Base-by-base conservation (phyloP, 208 protist species). In the Tritrichomonas musculus region DNA sequence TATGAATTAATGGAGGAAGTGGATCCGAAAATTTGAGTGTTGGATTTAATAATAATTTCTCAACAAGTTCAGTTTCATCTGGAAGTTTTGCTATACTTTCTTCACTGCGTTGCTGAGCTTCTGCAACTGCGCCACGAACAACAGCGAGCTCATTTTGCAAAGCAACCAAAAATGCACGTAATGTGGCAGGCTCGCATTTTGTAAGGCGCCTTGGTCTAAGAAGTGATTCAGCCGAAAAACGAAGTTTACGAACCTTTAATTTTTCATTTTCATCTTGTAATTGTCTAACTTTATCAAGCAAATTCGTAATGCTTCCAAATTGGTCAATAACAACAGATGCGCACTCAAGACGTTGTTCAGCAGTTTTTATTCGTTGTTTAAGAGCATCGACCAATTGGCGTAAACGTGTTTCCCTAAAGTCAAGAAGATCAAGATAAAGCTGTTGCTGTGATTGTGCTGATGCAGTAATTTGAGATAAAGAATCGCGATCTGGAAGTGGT, bases 191-290 rank as follows among this genome's bases (percentile, higher is more conserved):
- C 30, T 88, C 77, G 47, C 77, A 88, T 88, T 88, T 88, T 14
- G 77, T 88, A 39, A 88, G 47, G 5, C 77, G 13, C 3, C 77
- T 13, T 55, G 47, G 47, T 50, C 47, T 53, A n/a, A 88, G 77
- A 57, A 88, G 77, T 2, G 77, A 88, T 50, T 88, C 77, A 39
- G 41, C 20, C 4, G 77, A 88, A 88, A 88, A 88, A 57, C 77
- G 25, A 27, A 88, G 33, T 53, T n/a, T 27, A 27, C 77, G 8
- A 20, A 88, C 77, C 57, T 88, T 88, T 20, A 88, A 27, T 27
- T 88, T 88, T 36, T 88, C 77, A 47, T 88, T 88, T 88, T 88
- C 77, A 47, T 88, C 47, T 39, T 88, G 77, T 57, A 88, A 47
- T 49, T 53, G 44, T 25, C 47, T 4, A 33, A 88, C 41, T 88